Conservation (phyloP, 768 basidiomycete species). For the Rickenella mellea region DNA sequence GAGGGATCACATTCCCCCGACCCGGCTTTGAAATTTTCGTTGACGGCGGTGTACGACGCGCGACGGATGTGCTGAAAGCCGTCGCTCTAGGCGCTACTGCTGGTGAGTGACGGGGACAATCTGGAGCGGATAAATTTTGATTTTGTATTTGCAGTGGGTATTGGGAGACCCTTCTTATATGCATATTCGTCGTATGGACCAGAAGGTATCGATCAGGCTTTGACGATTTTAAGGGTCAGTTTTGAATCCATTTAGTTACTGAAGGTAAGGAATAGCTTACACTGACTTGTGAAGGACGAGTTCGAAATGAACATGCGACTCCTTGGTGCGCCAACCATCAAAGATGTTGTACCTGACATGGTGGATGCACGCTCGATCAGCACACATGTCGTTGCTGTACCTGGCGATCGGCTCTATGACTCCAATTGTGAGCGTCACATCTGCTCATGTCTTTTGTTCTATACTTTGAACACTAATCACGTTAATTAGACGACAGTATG, state of each 20-base stretch:
- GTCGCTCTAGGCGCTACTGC: slow-evolving; percentile 86
- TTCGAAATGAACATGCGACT: slow-evolving; percentile 98
- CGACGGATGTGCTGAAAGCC: slow-evolving; percentile 85
- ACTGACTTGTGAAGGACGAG: slow-evolving; percentile 56
- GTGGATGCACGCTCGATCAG: slow-evolving; percentile 72
- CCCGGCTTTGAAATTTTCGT: slow-evolving; percentile 76
- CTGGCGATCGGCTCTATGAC: slow-evolving; percentile 67
- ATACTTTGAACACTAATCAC: neutral
- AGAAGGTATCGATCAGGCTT: slow-evolving; percentile 76
- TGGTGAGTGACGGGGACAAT: slow-evolving; percentile 39
- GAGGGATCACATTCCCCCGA: slow-evolving; percentile 68
- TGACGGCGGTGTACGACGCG: slow-evolving; percentile 91
- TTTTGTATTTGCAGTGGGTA: slow-evolving; percentile 40
- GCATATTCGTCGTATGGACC: slow-evolving; percentile 84
- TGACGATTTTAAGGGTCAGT: slow-evolving; percentile 67
- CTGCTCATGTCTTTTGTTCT: neutral
- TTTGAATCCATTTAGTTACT: neutral
- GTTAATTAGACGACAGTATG: slow-evolving; percentile 9
- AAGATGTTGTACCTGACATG: slow-evolving; percentile 81
- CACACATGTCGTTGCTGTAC: slow-evolving; percentile 57
- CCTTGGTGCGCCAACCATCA: slow-evolving; percentile 72
- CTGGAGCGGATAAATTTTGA: slow-evolving; percentile 22
- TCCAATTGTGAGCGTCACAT: slow-evolving; percentile 59
- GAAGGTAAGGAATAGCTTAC: neutral
- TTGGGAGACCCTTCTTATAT: slow-evolving; percentile 83